Evolutionary conservation across 805 yeast genomes (phyloP), one percentile per base, ranked within the genome.

Genomic region (Saccharomycopsis javanensis): DNA sequence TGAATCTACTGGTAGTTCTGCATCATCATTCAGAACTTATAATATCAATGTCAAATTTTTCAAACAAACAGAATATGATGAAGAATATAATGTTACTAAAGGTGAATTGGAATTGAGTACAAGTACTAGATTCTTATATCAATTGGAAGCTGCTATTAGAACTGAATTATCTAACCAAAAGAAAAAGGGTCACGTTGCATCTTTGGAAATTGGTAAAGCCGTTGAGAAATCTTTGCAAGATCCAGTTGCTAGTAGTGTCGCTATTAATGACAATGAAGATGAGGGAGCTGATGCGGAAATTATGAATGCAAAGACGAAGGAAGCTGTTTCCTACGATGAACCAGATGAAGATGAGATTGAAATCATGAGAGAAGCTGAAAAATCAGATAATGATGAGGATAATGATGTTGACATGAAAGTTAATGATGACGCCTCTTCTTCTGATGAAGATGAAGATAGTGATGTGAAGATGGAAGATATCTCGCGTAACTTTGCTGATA

Each of bases 291-390:
- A 77, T 51, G 85, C 82, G 61, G 88, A 80, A 60, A 81, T 78
- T 65, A 72, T 78, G 59, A 79, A 75, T 62, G 72, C 78, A 55
- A 85, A 84, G 63, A 76, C 83, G 38, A 88, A 89, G 65, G 96
- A 91, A 72, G 83, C 96, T 16, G 92, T 87, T 42, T 89, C 97
- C 1, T 89, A 89, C 65, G 98, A 91, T 62, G 96, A 82, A 15
- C 96, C 97, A 34, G 98, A 91, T 72, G 97, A 91, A 61, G 98
- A 89, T 31, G 97, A 91, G 68, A 75, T 88, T 60, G 97, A 89
- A 69, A 87, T 88, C 54, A 87, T 88, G 91, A 83, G 83, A 71
- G 79, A 79, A 66, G 96, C 87, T 54, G 92, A 86, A 69, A 80
- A 85, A 64, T 82, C 91, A 45, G 94, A 69, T 33, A 64, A 71